Percentiles rank a stretch among this genome's conserved stretches.
Evolutionary conservation across 1,284 basidiomycete species (phyloP).

Genomic region (Singerocomus inundabilis): DNA sequence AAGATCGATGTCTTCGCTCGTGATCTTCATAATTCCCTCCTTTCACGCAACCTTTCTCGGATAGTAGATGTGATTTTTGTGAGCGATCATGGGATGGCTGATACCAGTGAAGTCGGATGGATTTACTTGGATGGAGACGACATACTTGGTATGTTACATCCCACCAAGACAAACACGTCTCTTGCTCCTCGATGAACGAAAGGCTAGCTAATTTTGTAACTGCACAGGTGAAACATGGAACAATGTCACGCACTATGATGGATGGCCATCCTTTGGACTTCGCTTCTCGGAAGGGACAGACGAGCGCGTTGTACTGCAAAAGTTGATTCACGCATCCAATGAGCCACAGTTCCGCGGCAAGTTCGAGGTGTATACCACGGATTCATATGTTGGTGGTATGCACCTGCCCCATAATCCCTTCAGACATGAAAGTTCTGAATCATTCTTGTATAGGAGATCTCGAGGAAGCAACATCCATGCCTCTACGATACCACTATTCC

Average conservation of each 20-base stretch:
- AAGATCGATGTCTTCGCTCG: constrained; percentile 77
- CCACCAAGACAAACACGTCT: background rate
- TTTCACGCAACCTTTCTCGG: constrained; percentile 71
- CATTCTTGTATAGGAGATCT: constrained; percentile 15
- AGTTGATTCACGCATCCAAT: constrained; percentile 48
- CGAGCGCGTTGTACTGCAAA: constrained; percentile 50
- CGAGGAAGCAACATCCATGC: constrained; percentile 54
- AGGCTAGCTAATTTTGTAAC: background rate
- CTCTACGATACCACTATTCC: constrained; percentile 73
- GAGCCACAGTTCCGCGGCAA: constrained; percentile 39
- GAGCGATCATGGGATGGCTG: constrained; percentile 92
- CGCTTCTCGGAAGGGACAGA: constrained; percentile 67
- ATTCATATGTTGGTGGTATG: constrained; percentile 41
- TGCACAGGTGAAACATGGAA: constrained; percentile 26
- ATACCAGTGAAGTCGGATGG: constrained; percentile 72
- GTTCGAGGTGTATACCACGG: constrained; percentile 76
- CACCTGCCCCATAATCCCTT: background rate
- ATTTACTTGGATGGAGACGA: constrained; percentile 75
- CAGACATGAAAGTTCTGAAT: background rate
- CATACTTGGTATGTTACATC: constrained; percentile 50
- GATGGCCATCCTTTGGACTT: constrained; percentile 85
- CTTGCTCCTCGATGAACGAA: background rate
- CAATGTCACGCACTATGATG: constrained; percentile 36
- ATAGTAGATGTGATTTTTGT: constrained; percentile 90
- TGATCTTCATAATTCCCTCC: constrained; percentile 60